These are phyloP conservation scores for Zelonia costaricensis DNA, from an alignment of 208 protist genomes.

Conservation along the genomic window DNA sequence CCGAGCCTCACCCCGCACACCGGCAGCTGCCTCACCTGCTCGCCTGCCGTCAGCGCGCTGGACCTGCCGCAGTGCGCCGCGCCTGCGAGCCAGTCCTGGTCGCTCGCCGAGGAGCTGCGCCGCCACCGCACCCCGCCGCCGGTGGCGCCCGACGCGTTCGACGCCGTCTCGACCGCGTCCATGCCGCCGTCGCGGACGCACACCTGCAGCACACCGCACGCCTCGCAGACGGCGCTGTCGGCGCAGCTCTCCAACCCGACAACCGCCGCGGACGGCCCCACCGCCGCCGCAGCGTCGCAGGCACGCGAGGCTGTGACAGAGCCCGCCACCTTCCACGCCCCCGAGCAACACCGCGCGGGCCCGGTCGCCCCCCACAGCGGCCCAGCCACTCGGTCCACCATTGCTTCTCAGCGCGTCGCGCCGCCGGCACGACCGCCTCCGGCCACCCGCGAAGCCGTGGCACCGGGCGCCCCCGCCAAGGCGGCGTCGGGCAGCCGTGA, in stretches of 20 bases:
- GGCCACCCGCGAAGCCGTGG: neutral
- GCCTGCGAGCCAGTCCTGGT: neutral
- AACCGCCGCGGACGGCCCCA: no score
- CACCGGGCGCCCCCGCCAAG: neutral
- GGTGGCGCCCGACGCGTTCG: no score
- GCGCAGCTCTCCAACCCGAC: no score
- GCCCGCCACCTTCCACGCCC: neutral
- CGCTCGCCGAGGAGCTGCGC: neutral
- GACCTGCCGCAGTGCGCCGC: neutral
- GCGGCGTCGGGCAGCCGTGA: neutral
- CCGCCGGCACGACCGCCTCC: neutral
- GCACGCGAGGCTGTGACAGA: neutral
- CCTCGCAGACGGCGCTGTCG: no score
- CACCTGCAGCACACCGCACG: no score
- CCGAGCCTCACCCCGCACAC: conserved; percentile 5
- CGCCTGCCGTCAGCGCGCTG: conserved; percentile 2
- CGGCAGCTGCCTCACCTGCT: conserved; percentile 8
- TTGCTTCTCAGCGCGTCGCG: neutral
- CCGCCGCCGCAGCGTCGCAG: neutral
- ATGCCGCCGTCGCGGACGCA: no score
- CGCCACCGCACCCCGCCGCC: neutral
- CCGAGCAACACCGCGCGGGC: neutral
- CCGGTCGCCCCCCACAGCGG: neutral
- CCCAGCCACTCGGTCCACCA: neutral
- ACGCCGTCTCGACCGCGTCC: no score